Evolutionary conservation across 305 asterid genomes (phyloP).

Genomic region (Fraxinus albicans): DNA sequence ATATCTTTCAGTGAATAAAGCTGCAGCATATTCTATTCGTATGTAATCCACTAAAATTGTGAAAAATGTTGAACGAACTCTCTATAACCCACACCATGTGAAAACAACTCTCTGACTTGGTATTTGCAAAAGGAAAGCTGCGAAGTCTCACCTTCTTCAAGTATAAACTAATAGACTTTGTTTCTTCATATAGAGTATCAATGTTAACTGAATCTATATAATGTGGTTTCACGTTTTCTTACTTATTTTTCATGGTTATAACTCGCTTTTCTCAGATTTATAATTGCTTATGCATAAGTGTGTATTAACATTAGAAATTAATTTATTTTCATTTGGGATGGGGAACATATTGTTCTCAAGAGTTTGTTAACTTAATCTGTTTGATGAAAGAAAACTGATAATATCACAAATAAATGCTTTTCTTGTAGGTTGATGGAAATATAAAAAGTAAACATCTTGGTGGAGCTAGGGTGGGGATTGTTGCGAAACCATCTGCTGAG

Average conservation of each 20-base stretch:
- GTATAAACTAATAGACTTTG: neutral
- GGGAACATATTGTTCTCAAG: neutral
- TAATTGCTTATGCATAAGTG: neutral
- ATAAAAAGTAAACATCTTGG: conserved; percentile 42
- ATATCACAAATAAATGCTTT: conserved; percentile 5
- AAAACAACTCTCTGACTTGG: neutral
- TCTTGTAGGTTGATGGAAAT: conserved; percentile 49
- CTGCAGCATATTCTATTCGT: neutral
- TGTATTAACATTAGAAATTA: neutral
- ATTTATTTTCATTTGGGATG: neutral
- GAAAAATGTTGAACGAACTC: neutral
- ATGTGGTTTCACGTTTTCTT: neutral
- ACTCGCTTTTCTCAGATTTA: neutral
- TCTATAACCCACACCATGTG: neutral
- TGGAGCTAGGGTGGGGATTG: conserved; percentile 85
- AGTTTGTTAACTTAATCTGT: neutral
- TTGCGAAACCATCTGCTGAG: conserved; percentile 92
- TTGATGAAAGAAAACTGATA: conserved; percentile 9
- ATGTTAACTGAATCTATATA: neutral
- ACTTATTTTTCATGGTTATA: neutral
- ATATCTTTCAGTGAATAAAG: conserved; percentile 7
- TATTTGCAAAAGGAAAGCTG: conserved; percentile 5
- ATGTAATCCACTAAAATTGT: neutral
- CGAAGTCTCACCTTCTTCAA: neutral
- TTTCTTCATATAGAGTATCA: neutral